Conservation (phyloP, 371 early-diverging fungal genomes). For the Cokeromyces recurvatus region DNA sequence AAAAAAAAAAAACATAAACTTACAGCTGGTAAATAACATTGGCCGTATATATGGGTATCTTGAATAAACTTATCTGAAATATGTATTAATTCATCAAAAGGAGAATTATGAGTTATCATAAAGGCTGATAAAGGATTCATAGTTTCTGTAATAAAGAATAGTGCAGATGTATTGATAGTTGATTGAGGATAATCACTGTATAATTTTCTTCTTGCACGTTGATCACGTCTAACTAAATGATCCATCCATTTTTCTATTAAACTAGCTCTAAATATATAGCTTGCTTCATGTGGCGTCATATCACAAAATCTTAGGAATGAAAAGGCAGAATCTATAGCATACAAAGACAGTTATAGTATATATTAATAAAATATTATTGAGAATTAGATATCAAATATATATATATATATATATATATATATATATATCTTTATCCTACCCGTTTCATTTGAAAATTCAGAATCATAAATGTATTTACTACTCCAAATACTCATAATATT, state of each 20-base stretch:
- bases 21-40: constrained; percentile 34
- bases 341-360: no score
- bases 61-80: constrained; percentile 19
- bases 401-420: no score
- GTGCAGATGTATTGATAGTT: constrained; percentile 40
- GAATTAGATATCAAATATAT: no score
- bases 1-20: no score
- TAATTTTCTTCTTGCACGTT: constrained; percentile 36
- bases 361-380: no score
- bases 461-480: constrained; percentile 46
- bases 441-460: constrained; percentile 30
- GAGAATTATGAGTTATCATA: constrained; percentile 16
- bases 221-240: constrained; percentile 37
- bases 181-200: constrained; percentile 25
- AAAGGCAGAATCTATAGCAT: constrained; percentile 35
- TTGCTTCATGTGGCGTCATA: constrained; percentile 50
- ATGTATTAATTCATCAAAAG: constrained; percentile 29
- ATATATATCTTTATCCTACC: constrained; percentile 9
- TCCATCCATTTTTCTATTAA: constrained; percentile 49
- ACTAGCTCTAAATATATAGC: constrained; percentile 44
- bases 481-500: constrained; percentile 58
- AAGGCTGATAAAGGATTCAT: constrained; percentile 21
- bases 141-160: constrained; percentile 41
- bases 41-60: constrained; percentile 20
- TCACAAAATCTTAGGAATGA: constrained; percentile 64